Evolutionary conservation across 2,329 filamentous ascomycete genomes (phyloP).

Genomic region (Neurospora sp.): DNA sequence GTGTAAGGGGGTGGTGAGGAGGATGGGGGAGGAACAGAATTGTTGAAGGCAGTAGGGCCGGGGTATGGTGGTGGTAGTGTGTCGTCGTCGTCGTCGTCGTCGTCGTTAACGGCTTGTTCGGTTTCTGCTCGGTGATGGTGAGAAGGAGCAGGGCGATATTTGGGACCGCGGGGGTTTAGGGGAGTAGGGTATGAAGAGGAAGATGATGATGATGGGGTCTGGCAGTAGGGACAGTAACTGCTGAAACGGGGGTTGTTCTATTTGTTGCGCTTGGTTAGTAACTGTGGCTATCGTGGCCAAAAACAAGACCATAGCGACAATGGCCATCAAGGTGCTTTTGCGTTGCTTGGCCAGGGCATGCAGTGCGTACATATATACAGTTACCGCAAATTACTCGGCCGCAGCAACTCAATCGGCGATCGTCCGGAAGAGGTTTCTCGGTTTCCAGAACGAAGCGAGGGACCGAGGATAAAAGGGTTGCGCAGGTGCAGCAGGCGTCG

Average conservation of each 20-base stretch:
- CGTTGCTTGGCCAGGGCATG: neutral
- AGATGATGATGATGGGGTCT: constrained; percentile 37
- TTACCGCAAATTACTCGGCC: constrained; percentile 58
- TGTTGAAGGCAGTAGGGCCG: neutral
- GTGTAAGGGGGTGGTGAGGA: neutral
- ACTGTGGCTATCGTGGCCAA: neutral
- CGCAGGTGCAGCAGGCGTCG: constrained; percentile 61
- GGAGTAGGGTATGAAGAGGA: neutral
- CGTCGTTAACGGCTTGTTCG: neutral
- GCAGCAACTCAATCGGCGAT: constrained; percentile 59
- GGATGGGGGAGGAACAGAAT: neutral
- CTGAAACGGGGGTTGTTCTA: constrained; percentile 59
- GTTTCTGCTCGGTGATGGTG: neutral
- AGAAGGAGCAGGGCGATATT: neutral
- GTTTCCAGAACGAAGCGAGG: constrained; percentile 37
- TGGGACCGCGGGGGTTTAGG: neutral
- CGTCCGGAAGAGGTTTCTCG: constrained; percentile 50
- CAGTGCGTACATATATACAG: constrained; percentile 47
- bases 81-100: neutral
- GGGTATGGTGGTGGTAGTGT: neutral
- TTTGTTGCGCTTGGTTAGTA: constrained; percentile 2
- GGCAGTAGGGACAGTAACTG: constrained; percentile 63
- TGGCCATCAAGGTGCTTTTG: neutral
- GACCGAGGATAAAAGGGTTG: constrained; percentile 46
- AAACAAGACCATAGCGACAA: too few relatives aligned